These are phyloP conservation scores for Lolium perenne DNA, from an alignment of 176 grass and related monocot genomes.

Conservation along the genomic window DNA sequence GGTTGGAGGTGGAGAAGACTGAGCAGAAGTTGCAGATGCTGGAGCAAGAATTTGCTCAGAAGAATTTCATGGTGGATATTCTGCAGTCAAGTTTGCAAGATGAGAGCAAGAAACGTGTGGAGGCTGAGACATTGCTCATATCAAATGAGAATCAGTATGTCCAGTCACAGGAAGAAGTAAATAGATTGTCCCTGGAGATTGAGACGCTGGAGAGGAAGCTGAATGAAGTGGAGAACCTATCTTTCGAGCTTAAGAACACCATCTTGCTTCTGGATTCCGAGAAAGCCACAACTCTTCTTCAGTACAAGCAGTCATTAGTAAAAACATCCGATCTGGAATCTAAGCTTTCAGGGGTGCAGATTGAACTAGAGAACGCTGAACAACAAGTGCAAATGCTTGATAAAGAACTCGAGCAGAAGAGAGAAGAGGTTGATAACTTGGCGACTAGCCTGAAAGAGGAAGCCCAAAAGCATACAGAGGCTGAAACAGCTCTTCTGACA, in stretches of 20 bases:
- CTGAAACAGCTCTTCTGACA: constrained; percentile 21
- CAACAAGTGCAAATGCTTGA: constrained; percentile 35
- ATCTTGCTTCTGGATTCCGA: constrained; percentile 35
- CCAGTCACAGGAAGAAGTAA: constrained; percentile 40
- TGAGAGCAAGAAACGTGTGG: constrained; percentile 27
- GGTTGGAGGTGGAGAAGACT: constrained; percentile 42
- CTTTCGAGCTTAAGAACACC: constrained; percentile 21
- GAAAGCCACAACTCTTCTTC: constrained; percentile 16
- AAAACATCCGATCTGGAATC: constrained; percentile 36
- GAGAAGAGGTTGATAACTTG: constrained; percentile 36
- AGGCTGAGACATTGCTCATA: constrained; percentile 15
- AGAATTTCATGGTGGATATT: constrained; percentile 34
- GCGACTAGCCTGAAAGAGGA: constrained; percentile 28
- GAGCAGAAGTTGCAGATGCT: constrained; percentile 43
- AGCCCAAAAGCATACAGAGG: neutral
- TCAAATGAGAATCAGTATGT: constrained; percentile 24
- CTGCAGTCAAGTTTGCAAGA: constrained; percentile 38
- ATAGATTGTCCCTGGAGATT: constrained; percentile 34
- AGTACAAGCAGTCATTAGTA: constrained; percentile 25
- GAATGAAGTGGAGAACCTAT: constrained; percentile 51
- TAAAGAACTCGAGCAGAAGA: constrained; percentile 53
- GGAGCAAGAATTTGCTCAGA: constrained; percentile 51
- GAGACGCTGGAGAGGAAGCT: constrained; percentile 52
- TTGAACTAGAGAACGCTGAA: constrained; percentile 37
- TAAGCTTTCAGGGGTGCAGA: neutral